Base-by-base conservation (phyloP, 768 basidiomycete species). In the Chalciporus pseudorubinellus region DNA sequence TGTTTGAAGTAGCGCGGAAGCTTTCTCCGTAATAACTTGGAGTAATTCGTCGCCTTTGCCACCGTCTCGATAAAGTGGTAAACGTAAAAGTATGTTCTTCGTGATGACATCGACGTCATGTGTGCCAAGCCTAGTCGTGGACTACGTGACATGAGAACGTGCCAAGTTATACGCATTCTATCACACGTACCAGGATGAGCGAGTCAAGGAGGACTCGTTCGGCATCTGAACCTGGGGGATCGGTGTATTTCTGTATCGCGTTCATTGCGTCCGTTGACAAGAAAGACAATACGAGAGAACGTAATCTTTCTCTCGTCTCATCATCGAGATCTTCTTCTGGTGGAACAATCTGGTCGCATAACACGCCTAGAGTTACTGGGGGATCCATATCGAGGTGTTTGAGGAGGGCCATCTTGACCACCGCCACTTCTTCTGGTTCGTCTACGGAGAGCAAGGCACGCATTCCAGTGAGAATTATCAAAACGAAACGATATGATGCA, bases 321-420 rank as follows among this genome's bases (percentile, higher is more conserved):
- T 83, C 81, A 46, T 84, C 82, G 59, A 73, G 56, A 12, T 72
- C 62, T 22, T 80, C 81, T 42, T 78, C 77, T 0, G 71, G 61
- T 2, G 80, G 79, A 3, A 77, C 63, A 31, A 86, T 71, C 61
- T 89, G 86, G 60, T 89, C 87, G 59, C 79, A 86, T 5, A 89
- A 71, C 13, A 89, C 86, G 33, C 80, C 76, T 6, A 89, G 70
- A 1, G 85, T 83, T 16, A 80, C 74, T 8, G 68, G 70, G 1
- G 83, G 74, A 53, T 85, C 83, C 72, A 87, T 74, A 39, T 83
- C 77, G 48, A 89, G 74, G 62, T 88, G 87, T 53, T 80, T 75
- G 1, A 74, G 65, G 14, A 88, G 73, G 16, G 84, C 80, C 48
- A 73, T 68, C 59, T 83, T 81, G 20, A 89, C 85, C 29, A 84